These are phyloP conservation scores for Phytophthora lateralis DNA, from an alignment of 352 stramenopile species.

Conservation along the genomic window DNA sequence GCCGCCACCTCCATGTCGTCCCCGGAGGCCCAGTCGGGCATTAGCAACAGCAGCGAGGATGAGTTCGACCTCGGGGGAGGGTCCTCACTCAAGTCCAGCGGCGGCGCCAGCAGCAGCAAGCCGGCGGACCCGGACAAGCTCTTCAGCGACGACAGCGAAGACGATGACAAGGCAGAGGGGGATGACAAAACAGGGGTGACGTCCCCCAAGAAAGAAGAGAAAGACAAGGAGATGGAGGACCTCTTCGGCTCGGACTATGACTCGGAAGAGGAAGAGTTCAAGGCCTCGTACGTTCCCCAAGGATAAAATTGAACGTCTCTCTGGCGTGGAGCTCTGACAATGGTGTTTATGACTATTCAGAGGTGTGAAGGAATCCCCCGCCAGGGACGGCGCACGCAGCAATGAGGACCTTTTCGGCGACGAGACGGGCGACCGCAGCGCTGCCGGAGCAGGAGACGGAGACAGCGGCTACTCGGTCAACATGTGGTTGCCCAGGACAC, in stretches of 20 bases:
- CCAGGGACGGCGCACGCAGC: constrained; percentile 62
- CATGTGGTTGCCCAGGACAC: constrained; percentile 79
- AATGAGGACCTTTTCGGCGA: constrained; percentile 51
- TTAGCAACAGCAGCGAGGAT: constrained; percentile 79
- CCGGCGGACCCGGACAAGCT: constrained; percentile 50
- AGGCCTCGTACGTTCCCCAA: constrained; percentile 66
- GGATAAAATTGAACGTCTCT: neutral
- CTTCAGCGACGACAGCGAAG: constrained; percentile 77
- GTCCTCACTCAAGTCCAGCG: constrained; percentile 30
- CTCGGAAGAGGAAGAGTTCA: constrained; percentile 90
- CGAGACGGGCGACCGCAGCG: constrained; percentile 40
- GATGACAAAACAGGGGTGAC: constrained; percentile 26
- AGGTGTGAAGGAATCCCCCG: constrained; percentile 83
- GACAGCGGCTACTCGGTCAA: constrained; percentile 50
- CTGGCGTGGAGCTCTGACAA: constrained; percentile 4
- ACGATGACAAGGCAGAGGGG: constrained; percentile 29
- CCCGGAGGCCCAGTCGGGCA: constrained; percentile 58
- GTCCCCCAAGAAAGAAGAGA: constrained; percentile 47
- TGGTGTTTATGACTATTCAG: constrained; percentile 37
- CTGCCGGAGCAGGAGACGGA: constrained; percentile 28
- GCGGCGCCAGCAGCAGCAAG: constrained; percentile 8
- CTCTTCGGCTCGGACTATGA: constrained; percentile 90
- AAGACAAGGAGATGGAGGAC: constrained; percentile 89
- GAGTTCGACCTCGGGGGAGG: constrained; percentile 68
- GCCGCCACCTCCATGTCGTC: constrained; percentile 44